Evolutionary conservation across 2,329 filamentous ascomycete species (phyloP).

Genomic region (Dothistroma pini): DNA sequence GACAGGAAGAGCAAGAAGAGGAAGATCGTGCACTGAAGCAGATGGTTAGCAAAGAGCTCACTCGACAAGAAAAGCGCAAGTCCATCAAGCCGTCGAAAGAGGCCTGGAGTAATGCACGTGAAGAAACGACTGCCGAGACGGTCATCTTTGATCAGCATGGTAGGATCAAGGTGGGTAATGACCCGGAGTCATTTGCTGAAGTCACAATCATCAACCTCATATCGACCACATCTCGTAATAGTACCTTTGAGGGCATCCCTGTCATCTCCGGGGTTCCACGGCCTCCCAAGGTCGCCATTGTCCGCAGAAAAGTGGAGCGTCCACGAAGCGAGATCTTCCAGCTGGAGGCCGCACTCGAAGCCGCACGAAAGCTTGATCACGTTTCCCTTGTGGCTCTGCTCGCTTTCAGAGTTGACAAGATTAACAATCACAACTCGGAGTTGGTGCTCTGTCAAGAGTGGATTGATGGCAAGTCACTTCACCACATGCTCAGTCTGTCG

Average conservation of each 20-base stretch:
- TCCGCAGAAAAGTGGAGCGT: constrained; percentile 24
- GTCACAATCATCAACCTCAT: constrained; percentile 23
- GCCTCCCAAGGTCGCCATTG: constrained; percentile 28
- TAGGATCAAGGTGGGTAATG: constrained; percentile 20
- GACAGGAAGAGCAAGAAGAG: constrained; percentile 45
- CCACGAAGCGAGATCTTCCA: constrained; percentile 28
- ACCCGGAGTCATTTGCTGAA: constrained; percentile 24
- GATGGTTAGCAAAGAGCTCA: constrained; percentile 65
- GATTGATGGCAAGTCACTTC: constrained; percentile 19
- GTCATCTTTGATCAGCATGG: constrained; percentile 32
- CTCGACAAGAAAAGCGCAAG: constrained; percentile 61
- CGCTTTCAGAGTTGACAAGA: constrained; percentile 51
- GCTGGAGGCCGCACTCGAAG: constrained; percentile 54
- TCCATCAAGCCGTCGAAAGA: constrained; percentile 46
- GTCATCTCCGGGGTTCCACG: constrained; percentile 5
- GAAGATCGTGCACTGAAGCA: constrained; percentile 67
- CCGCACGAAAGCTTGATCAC: constrained; percentile 70
- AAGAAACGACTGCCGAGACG: constrained; percentile 12
- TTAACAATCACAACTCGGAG: constrained; percentile 21
- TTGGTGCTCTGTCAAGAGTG: constrained; percentile 30
- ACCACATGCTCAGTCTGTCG: background rate
- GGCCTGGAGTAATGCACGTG: background rate
- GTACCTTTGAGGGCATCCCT: constrained; percentile 24
- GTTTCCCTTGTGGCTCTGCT: constrained; percentile 73
- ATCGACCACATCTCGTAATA: constrained; percentile 14